phyloP scores from a whole-genome alignment of 2,329 filamentous ascomycete genomes.

The Westerdykella aurantiaca region DNA sequence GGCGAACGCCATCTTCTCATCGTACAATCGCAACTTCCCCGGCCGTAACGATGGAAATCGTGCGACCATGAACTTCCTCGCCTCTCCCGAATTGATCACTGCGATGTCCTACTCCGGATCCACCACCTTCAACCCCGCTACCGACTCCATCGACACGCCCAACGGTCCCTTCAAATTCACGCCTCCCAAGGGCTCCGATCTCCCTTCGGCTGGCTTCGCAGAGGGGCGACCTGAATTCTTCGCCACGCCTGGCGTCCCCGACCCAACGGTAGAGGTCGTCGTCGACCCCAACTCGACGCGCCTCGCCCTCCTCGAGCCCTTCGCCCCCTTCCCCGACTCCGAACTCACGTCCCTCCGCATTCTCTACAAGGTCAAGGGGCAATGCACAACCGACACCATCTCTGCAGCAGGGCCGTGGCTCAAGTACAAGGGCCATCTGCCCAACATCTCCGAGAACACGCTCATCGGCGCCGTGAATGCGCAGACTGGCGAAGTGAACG shows the following conservation, averaged over 20 bases:
- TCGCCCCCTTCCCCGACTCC: constrained; percentile 69
- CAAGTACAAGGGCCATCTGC: constrained; percentile 98
- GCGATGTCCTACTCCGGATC: constrained; percentile 89
- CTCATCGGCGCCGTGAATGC: constrained; percentile 92
- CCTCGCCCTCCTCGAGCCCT: constrained; percentile 85
- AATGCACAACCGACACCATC: constrained; percentile 98
- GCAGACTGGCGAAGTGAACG: constrained; percentile 87
- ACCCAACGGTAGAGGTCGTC: constrained; percentile 64
- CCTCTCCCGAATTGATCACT: constrained; percentile 92
- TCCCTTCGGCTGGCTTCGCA: constrained; percentile 71
- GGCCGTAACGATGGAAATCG: constrained; percentile 96
- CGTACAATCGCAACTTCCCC: constrained; percentile 98
- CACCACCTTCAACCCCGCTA: constrained; percentile 94
- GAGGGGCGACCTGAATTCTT: constrained; percentile 68
- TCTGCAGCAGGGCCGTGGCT: constrained; percentile 95
- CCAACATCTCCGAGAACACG: constrained; percentile 97
- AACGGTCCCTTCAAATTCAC: constrained; percentile 82
- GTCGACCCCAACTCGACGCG: constrained; percentile 85
- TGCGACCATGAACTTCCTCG: constrained; percentile 97
- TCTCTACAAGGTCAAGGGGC: constrained; percentile 92
- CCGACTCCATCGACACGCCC: constrained; percentile 73
- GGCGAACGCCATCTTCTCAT: constrained; percentile 88
- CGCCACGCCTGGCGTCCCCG: constrained; percentile 65
- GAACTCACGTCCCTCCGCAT: constrained; percentile 77
- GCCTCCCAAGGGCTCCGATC: constrained; percentile 58